phyloP scores from a whole-genome alignment of 768 basidiomycete species.

The Termitomyces sp. region DNA sequence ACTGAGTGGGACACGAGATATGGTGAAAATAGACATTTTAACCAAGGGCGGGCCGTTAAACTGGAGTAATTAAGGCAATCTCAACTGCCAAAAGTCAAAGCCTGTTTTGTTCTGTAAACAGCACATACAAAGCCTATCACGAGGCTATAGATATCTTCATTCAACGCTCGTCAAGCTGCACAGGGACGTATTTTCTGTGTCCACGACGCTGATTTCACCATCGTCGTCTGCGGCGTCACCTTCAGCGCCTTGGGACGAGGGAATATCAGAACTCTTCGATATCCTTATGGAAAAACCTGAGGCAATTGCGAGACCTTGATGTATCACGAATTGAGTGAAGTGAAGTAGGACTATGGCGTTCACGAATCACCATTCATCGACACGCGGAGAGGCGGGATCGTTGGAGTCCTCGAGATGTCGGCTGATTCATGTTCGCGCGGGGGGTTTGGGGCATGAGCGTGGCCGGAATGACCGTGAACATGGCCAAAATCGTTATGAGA shows the following conservation, averaged over 20 bases:
- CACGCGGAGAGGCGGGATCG: slow-evolving; percentile 31
- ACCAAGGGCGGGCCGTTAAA: slow-evolving; percentile 7
- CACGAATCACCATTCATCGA: slow-evolving; percentile 49
- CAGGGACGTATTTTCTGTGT: slow-evolving; percentile 35
- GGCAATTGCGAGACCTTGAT: slow-evolving; percentile 2
- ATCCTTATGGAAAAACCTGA: neutral
- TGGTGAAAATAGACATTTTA: neutral
- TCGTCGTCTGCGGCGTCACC: slow-evolving; percentile 26
- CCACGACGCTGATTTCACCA: slow-evolving; percentile 32
- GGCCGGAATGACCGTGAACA: slow-evolving; percentile 4
- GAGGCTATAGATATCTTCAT: slow-evolving; percentile 15
- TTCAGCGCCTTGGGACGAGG: neutral
- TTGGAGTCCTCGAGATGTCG: slow-evolving; percentile 26
- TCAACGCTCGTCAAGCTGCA: slow-evolving; percentile 54
- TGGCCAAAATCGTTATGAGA: slow-evolving; percentile 12
- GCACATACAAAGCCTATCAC: slow-evolving; percentile 9
- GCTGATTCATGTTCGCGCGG: neutral
- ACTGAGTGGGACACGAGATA: slow-evolving; percentile 7
- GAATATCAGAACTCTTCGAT: neutral
- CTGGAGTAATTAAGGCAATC: neutral
- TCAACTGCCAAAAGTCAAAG: slow-evolving; percentile 8
- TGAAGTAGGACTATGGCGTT: slow-evolving; percentile 22
- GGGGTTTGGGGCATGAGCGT: neutral
- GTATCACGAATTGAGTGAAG: slow-evolving; percentile 8
- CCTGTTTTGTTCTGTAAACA: neutral